Evolutionary conservation across 805 yeast genomes (phyloP), one percentile per base, ranked within the genome.

Genomic region (Priceomyces castillae): DNA sequence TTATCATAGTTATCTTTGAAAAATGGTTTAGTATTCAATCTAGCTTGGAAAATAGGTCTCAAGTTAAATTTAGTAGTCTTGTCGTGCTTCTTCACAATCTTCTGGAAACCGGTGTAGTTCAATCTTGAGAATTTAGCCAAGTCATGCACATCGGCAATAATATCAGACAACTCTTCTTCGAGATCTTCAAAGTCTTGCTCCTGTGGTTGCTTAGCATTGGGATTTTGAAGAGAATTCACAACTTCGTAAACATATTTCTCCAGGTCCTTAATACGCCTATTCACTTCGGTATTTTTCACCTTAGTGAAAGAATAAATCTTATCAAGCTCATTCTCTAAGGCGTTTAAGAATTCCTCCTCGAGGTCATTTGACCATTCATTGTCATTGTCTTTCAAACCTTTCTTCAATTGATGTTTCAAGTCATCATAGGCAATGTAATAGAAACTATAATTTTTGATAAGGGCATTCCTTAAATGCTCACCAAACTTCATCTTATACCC

Each of bases 141-240:
- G 64, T 94, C 99, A 59, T 94, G 97, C 36, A 94, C 97, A 67
- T 90, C 97, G 17, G 97, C 97, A 65, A 94, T 90, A 54, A 94
- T 83, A 55, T 90, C 97, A 25, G 67, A 59, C 42, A 71, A 61
- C 42, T 66, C 73, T 41, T 66, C 67, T 56, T 71, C 76, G 53
- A 65, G 64, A 39, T 70, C 74, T 46, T 69, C 72, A 43, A 67
- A 62, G 47, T 69, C 73, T 53, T 65, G 72, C 46, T 70, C 76
- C 44, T 57, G 65, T 3, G 74, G 75, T 30, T 62, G 60, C 34
- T 57, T 52, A 9, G 53, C 47, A 39, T 46, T 49, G 7, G 65
- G 64, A 47, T 64, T 60, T 34, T 64, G 64, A 39, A 69, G 54
- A 7, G 73, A 77, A 30, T 76, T 74, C 15, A 85, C 84, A 10